Evolutionary conservation across 1,139 yeast species (phyloP).

Genomic region (Yamadazyma conglobata): DNA sequence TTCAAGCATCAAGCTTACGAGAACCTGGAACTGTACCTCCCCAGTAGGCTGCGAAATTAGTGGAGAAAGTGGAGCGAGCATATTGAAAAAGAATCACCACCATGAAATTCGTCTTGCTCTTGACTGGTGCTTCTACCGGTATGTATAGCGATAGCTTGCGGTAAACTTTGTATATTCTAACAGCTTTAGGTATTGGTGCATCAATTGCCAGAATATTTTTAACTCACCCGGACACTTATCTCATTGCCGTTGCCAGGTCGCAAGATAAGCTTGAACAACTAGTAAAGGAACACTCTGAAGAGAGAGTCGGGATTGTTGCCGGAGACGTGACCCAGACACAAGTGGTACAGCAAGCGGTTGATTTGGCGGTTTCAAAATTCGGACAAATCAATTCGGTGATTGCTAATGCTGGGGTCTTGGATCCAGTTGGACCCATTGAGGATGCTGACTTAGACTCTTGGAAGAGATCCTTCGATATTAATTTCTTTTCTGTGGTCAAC

Average conservation of each 20-base stretch:
- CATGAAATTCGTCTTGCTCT: slow-evolving; percentile 25
- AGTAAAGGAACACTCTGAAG: slow-evolving; percentile 40
- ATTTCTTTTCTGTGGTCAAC: slow-evolving; percentile 72
- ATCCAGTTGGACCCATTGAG: slow-evolving; percentile 65
- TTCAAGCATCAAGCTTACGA: no score
- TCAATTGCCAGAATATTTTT: slow-evolving; percentile 60
- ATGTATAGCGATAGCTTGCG: slow-evolving; percentile 15
- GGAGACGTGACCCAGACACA: slow-evolving; percentile 62
- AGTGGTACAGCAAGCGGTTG: slow-evolving; percentile 40
- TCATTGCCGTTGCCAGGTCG: slow-evolving; percentile 75
- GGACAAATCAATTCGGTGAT: slow-evolving; percentile 69
- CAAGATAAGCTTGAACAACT: slow-evolving; percentile 44
- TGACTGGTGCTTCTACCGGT: slow-evolving; percentile 70
- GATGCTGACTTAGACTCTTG: slow-evolving; percentile 51
- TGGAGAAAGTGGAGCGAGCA: no score
- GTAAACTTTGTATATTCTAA: slow-evolving; percentile 11
- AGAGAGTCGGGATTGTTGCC: slow-evolving; percentile 49
- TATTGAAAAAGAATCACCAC: no score
- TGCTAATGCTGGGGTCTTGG: slow-evolving; percentile 85
- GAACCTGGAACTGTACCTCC: no score
- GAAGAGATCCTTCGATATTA: slow-evolving; percentile 68
- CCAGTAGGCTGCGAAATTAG: no score
- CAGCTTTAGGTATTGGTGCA: slow-evolving; percentile 67
- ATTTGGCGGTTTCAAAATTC: slow-evolving; percentile 45
- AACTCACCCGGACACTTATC: slow-evolving; percentile 34